Percentiles rank a stretch among this genome's conserved stretches.
Evolutionary conservation across 2,329 filamentous ascomycete genomes (phyloP).

Genomic region (Fusarium tupiense): DNA sequence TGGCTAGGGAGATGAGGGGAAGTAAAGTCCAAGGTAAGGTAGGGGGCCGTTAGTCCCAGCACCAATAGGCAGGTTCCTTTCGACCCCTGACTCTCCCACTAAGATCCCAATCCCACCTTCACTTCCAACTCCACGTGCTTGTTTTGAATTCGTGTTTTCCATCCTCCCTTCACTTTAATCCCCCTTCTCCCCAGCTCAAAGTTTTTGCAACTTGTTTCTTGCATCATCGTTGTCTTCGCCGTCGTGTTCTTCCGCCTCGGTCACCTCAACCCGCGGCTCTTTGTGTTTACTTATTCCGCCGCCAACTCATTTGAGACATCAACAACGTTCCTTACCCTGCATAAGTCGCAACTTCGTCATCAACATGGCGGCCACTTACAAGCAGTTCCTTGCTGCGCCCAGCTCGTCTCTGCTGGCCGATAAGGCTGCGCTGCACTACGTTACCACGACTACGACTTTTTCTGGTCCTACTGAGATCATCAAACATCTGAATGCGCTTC

Average conservation of each 20-base stretch:
- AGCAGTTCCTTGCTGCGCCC: constrained; percentile 76
- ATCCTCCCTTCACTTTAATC: constrained; percentile 28
- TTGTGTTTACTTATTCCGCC: constrained; percentile 1
- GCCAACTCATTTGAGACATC: constrained; percentile 1
- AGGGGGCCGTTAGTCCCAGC: constrained; percentile 1
- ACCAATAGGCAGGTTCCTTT: constrained; percentile 28
- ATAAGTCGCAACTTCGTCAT: constrained; percentile 28
- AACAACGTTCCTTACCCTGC: constrained; percentile 12
- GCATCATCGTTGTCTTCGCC: constrained; percentile 6
- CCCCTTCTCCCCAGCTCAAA: background rate
- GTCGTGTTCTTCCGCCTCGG: constrained; percentile 1
- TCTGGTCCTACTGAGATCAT: constrained; percentile 78
- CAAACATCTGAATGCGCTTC: constrained; percentile 79
- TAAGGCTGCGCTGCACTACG: constrained; percentile 82
- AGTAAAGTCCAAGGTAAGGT: constrained; percentile 8
- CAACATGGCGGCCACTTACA: constrained; percentile 66
- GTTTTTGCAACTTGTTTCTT: constrained; percentile 4
- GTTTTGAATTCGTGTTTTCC: constrained; percentile 40
- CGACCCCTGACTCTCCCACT: constrained; percentile 31
- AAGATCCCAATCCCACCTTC: constrained; percentile 25
- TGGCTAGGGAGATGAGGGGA: constrained; percentile 16
- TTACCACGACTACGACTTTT: constrained; percentile 84
- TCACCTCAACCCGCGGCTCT: constrained; percentile 22
- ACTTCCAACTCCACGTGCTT: constrained; percentile 43
- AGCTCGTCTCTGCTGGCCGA: constrained; percentile 70